Evolutionary conservation across 768 basidiomycete genomes (phyloP).

Genomic region (Lactifluus pinguis): DNA sequence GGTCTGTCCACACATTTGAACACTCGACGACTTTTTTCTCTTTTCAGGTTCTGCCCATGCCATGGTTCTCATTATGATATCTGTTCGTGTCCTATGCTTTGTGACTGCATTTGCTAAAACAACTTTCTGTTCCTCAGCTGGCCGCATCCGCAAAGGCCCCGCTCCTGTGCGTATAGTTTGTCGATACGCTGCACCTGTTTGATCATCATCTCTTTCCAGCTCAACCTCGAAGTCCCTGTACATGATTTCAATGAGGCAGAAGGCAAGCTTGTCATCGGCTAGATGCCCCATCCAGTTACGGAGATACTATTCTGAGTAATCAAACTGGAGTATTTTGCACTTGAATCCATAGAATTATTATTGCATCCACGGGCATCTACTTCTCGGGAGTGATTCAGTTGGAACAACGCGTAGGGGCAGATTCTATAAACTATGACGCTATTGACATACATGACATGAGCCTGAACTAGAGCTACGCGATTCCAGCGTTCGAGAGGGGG

Average conservation of each 20-base stretch:
- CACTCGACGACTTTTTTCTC: background rate
- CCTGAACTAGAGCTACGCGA: background rate
- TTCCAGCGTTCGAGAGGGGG: slow-evolving; percentile 1
- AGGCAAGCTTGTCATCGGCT: slow-evolving; percentile 83
- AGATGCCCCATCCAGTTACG: slow-evolving; percentile 1
- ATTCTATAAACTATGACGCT: background rate
- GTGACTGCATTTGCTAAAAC: slow-evolving; percentile 3
- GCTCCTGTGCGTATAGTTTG: slow-evolving; percentile 62
- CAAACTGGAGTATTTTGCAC: background rate
- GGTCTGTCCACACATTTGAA: background rate
- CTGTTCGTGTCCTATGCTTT: slow-evolving; percentile 40
- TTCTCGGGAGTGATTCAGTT: background rate
- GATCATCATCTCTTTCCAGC: slow-evolving; percentile 32
- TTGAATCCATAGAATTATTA: slow-evolving; percentile 9
- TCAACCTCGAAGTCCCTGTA: slow-evolving; percentile 89
- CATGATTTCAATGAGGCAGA: slow-evolving; percentile 86
- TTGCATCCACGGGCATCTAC: background rate
- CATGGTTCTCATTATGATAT: slow-evolving; percentile 99
- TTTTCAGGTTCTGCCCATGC: slow-evolving; percentile 85
- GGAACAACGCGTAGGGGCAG: background rate
- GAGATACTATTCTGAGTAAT: background rate
- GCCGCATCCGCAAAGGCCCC: slow-evolving; percentile 92
- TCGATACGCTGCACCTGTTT: background rate
- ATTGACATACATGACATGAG: slow-evolving; percentile 1
- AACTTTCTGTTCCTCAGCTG: slow-evolving; percentile 43